Conservation (phyloP, 352 stramenopile genomes). For the Phytophthora crassamura region DNA sequence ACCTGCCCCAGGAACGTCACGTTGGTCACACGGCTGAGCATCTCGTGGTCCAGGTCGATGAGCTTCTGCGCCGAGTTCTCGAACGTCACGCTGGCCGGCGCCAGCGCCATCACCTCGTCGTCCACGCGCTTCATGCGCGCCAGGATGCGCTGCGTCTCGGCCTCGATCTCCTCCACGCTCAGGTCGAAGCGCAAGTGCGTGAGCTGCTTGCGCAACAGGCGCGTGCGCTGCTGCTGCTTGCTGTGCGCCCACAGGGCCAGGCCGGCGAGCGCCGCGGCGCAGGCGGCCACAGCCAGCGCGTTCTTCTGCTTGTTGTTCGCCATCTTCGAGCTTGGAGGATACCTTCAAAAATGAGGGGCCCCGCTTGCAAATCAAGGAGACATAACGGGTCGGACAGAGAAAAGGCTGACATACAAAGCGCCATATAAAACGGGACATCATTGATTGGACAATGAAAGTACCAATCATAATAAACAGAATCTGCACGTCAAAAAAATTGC, state of each 20-base stretch:
- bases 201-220: slow-evolving; percentile 55
- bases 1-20: slow-evolving; percentile 90
- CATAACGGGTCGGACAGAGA: not conserved
- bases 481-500: slow-evolving; percentile 3
- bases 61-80: slow-evolving; percentile 79
- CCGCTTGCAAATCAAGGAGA: not conserved
- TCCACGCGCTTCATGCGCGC: slow-evolving; percentile 73
- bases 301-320: slow-evolving; percentile 68
- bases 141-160: slow-evolving; percentile 69
- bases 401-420: not conserved
- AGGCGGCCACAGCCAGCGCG: slow-evolving; percentile 58
- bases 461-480: slow-evolving; percentile 11
- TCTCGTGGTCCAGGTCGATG: slow-evolving; percentile 85
- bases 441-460: not conserved
- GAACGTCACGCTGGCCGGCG: slow-evolving; percentile 55
- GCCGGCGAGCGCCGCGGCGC: slow-evolving; percentile 52
- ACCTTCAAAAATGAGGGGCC: slow-evolving; percentile 26
- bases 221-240: slow-evolving; percentile 55
- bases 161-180: slow-evolving; percentile 76
- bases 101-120: slow-evolving; percentile 67
- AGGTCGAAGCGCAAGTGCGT: slow-evolving; percentile 79
- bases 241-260: slow-evolving; percentile 56
- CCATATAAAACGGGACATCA: not conserved
- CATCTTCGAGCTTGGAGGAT: slow-evolving; percentile 24
- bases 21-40: slow-evolving; percentile 82